Percentiles rank a stretch among this genome's conserved stretches.
These are phyloP conservation scores for Metschnikowia reukaufii DNA, from an alignment of 805 yeast species.

Conservation along the genomic window DNA sequence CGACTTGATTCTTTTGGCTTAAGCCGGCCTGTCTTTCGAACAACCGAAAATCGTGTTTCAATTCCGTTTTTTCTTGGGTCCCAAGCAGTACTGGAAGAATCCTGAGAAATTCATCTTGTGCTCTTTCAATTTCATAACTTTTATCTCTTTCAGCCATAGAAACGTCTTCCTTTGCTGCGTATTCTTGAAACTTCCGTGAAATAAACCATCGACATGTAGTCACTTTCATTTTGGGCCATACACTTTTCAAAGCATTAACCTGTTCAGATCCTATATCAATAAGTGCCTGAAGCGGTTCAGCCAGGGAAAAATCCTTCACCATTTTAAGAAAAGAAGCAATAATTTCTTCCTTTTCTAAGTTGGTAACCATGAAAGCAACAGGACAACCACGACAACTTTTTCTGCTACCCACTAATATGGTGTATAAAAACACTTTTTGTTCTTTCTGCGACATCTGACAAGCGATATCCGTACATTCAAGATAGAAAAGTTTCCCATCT, in stretches of 20 bases:
- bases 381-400: not conserved
- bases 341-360: not conserved
- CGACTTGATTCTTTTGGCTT: no score
- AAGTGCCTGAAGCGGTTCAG: not conserved
- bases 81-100: no score
- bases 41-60: no score
- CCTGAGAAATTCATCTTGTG: no score
- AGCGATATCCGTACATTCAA: not conserved
- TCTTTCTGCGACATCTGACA: not conserved
- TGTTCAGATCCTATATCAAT: conserved; percentile 2
- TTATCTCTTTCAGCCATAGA: no score
- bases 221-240: not conserved
- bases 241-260: not conserved
- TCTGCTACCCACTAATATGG: not conserved
- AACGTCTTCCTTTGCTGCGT: not conserved
- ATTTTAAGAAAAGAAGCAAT: not conserved
- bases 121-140: no score
- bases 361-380: conserved; percentile 5
- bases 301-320: not conserved
- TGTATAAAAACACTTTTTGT: not conserved
- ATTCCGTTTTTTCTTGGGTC: no score
- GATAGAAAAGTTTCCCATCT: not conserved
- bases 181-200: not conserved
- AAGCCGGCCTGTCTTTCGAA: no score
- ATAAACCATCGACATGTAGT: not conserved